A percentile compares a stretch with the other conserved stretches of the same genome.
Conservation (phyloP, 352 stramenopile species). For the Pythium aristosporum region DNA sequence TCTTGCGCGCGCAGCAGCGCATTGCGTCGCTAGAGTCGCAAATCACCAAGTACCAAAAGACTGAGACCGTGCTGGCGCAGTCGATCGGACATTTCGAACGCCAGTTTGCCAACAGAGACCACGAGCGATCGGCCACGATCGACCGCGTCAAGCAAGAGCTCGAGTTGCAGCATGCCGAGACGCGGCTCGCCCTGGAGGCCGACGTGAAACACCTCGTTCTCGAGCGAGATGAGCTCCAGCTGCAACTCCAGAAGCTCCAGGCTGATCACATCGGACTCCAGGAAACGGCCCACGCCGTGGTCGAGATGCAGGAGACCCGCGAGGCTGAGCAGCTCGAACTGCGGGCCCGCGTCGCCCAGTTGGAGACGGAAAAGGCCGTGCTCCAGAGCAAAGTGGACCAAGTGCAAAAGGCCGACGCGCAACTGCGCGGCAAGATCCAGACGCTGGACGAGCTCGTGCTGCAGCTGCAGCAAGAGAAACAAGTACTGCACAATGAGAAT, state of each 20-base stretch:
- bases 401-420: conserved; percentile 56
- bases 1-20: conserved; percentile 43
- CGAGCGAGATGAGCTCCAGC: conserved; percentile 24
- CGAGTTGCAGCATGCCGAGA: conserved; percentile 36
- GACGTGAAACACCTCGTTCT: conserved; percentile 36
- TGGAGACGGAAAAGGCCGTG: conserved; percentile 73
- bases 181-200: conserved; percentile 30
- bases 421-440: conserved; percentile 51
- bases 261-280: conserved; percentile 23
- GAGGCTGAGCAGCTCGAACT: conserved; percentile 33
- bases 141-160: conserved; percentile 45
- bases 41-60: conserved; percentile 70
- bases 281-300: conserved; percentile 26
- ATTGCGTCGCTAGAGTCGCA: conserved; percentile 44
- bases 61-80: conserved; percentile 70
- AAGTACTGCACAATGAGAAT: conserved; percentile 43
- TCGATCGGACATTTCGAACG: conserved; percentile 69
- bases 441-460: conserved; percentile 43
- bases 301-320: conserved; percentile 28
- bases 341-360: conserved; percentile 32
- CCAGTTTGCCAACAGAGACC: conserved; percentile 55
- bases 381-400: conserved; percentile 59
- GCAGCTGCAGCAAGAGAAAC: conserved; percentile 33
- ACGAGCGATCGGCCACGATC: conserved; percentile 44
- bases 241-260: conserved; percentile 20